These are phyloP conservation scores for Leptomonas seymouri DNA, from an alignment of 208 protist species.

Conservation along the genomic window DNA sequence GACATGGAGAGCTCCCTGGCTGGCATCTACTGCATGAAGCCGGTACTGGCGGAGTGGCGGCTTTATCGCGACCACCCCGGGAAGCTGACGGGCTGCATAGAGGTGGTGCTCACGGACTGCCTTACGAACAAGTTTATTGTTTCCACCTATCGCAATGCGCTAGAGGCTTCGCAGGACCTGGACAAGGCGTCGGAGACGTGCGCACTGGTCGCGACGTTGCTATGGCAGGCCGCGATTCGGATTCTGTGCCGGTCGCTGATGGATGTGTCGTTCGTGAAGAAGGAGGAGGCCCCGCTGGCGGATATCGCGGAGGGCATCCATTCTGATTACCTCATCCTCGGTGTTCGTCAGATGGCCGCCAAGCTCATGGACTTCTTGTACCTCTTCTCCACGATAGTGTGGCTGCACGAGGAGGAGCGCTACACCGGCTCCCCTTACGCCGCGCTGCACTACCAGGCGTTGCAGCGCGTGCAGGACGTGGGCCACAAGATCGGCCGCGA, in stretches of 20 bases:
- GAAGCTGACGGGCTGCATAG: slow-evolving; percentile 45
- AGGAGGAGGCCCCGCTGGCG: slow-evolving; percentile 55
- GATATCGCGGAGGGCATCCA: slow-evolving; percentile 78
- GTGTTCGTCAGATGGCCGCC: slow-evolving; percentile 73
- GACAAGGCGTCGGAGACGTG: slow-evolving; percentile 37
- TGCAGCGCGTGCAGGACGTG: slow-evolving; percentile 44
- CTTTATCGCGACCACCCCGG: slow-evolving; percentile 54
- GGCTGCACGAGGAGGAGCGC: slow-evolving; percentile 62
- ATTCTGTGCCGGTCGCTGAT: slow-evolving; percentile 72
- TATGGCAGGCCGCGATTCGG: slow-evolving; percentile 73
- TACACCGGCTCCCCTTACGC: slow-evolving; percentile 34
- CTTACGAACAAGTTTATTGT: slow-evolving; percentile 76
- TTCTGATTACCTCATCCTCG: slow-evolving; percentile 72
- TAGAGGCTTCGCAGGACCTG: slow-evolving; percentile 57
- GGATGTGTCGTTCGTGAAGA: slow-evolving; percentile 79
- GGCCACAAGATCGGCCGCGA: slow-evolving; percentile 71
- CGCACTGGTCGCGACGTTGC: slow-evolving; percentile 47
- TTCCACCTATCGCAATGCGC: slow-evolving; percentile 65
- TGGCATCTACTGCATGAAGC: slow-evolving; percentile 64
- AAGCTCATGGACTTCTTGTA: slow-evolving; percentile 82
- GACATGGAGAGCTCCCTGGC: slow-evolving; percentile 51
- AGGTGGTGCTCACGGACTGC: slow-evolving; percentile 60
- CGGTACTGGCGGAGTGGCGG: slow-evolving; percentile 74
- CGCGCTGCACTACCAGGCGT: slow-evolving; percentile 45
- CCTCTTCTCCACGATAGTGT: slow-evolving; percentile 61